phyloP scores from a whole-genome alignment of 2,329 filamentous ascomycete species.

The Aureobasidium vineae region DNA sequence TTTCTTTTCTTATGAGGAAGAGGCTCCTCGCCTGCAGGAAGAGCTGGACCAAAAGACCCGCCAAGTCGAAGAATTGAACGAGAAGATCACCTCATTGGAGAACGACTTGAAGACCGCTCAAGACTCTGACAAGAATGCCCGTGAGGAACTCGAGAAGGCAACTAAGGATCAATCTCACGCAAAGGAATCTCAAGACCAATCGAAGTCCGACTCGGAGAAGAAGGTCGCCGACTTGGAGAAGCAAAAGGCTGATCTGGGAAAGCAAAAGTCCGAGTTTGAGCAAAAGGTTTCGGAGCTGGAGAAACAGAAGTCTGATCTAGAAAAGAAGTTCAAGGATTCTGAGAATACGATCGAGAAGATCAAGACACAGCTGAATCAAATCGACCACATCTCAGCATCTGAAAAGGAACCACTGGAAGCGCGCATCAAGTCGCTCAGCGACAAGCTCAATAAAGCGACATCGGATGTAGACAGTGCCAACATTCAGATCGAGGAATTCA shows the following conservation, averaged over 20 bases:
- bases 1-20: constrained; percentile 89
- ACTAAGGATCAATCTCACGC: not conserved
- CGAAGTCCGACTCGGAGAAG: constrained; percentile 6
- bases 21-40: constrained; percentile 75
- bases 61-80: constrained; percentile 68
- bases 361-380: constrained; percentile 4
- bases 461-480: constrained; percentile 44
- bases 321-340: constrained; percentile 7
- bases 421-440: constrained; percentile 36
- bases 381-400: constrained; percentile 1
- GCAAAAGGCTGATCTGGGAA: constrained; percentile 18
- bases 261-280: constrained; percentile 15
- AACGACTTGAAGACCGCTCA: constrained; percentile 61
- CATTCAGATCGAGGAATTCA: not conserved
- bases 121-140: constrained; percentile 13
- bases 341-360: constrained; percentile 5
- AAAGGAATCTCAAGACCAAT: constrained; percentile 10
- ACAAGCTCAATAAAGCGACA: constrained; percentile 49
- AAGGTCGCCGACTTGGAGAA: constrained; percentile 14
- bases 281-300: constrained; percentile 23
- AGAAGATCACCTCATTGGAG: constrained; percentile 66
- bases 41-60: constrained; percentile 56
- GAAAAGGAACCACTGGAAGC: constrained; percentile 20
- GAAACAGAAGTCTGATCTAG: constrained; percentile 15
- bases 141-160: constrained; percentile 17